phyloP scores from a whole-genome alignment of 495 filamentous ascomycete genomes.

The Podospora pseudoanserina region DNA sequence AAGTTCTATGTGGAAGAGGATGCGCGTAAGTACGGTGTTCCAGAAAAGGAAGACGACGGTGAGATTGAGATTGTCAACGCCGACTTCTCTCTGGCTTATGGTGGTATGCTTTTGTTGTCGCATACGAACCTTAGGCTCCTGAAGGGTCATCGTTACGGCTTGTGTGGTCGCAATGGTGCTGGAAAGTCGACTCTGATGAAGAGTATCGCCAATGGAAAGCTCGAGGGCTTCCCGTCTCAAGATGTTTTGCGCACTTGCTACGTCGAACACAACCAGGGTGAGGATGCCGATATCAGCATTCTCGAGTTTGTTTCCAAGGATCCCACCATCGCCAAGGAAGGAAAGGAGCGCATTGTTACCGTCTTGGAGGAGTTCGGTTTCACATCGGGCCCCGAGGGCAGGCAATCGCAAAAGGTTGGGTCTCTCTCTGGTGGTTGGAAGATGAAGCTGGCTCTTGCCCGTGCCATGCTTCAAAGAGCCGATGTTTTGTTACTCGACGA shows the following conservation, averaged over 20 bases:
- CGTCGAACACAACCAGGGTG: conserved; percentile 97
- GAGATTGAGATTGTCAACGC: conserved; percentile 94
- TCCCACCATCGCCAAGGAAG: conserved; percentile 70
- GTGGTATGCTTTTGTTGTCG: conserved; percentile 94
- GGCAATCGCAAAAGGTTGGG: conserved; percentile 81
- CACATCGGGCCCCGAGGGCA: conserved; percentile 80
- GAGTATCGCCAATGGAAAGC: conserved; percentile 89
- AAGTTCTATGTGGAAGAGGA: conserved; percentile 75
- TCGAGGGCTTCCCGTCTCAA: conserved; percentile 92
- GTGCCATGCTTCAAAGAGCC: conserved; percentile 93
- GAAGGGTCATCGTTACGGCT: conserved; percentile 94
- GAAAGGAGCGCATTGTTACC: conserved; percentile 70
- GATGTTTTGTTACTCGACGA: conserved; percentile 96
- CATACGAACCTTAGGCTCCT: conserved; percentile 93
- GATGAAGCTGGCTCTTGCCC: conserved; percentile 97
- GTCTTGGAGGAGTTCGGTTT: conserved; percentile 92
- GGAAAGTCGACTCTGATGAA: conserved; percentile 99
- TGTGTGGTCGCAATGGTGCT: conserved; percentile 93
- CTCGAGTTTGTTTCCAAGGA: conserved; percentile 86
- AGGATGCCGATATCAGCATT: conserved; percentile 93
- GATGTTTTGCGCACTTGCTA: conserved; percentile 93
- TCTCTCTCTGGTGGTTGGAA: conserved; percentile 99
- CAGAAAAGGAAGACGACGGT: conserved; percentile 77
- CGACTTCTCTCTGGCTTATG: conserved; percentile 95
- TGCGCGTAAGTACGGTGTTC: conserved; percentile 78